Conservation (phyloP, 345 rosid genomes). For the Cardamine occulta region DNA sequence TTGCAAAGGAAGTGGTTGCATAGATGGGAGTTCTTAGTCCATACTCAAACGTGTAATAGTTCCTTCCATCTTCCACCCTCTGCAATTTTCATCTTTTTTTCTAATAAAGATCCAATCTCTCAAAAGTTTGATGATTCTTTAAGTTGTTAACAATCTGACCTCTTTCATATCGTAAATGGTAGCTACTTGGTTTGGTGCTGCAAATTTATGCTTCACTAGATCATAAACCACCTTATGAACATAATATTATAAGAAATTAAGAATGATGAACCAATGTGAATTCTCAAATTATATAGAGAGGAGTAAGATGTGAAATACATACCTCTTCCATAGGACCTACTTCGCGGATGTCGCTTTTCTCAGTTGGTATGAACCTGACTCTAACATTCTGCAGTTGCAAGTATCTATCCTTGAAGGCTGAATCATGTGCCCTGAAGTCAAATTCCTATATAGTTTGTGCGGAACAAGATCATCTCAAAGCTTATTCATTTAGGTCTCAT, state of each 20-base stretch:
- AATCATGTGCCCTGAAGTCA: slow-evolving; percentile 86
- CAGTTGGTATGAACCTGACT: slow-evolving; percentile 88
- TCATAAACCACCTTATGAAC: slow-evolving; percentile 58
- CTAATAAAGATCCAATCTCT: neutral
- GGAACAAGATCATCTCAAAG: slow-evolving; percentile 21
- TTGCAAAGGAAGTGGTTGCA: slow-evolving; percentile 68
- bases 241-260: too few relatives aligned
- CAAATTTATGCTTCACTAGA: slow-evolving; percentile 63
- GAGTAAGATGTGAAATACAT: neutral
- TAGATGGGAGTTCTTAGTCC: slow-evolving; percentile 69
- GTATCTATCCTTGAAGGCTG: slow-evolving; percentile 81
- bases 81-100: slow-evolving; percentile 45
- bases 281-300: neutral
- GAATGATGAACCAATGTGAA: slow-evolving; percentile 1
- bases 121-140: slow-evolving; percentile 16
- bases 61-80: slow-evolving; percentile 70
- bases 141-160: slow-evolving; percentile 46
- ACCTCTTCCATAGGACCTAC: slow-evolving; percentile 91
- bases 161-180: slow-evolving; percentile 67
- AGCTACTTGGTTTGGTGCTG: slow-evolving; percentile 76
- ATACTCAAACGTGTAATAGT: slow-evolving; percentile 81
- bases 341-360: slow-evolving; percentile 70
- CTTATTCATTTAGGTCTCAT: neutral
- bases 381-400: slow-evolving; percentile 76
- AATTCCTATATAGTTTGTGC: slow-evolving; percentile 55